Conservation (phyloP, 768 basidiomycete genomes). For the Rhodotorula babjevae region DNA sequence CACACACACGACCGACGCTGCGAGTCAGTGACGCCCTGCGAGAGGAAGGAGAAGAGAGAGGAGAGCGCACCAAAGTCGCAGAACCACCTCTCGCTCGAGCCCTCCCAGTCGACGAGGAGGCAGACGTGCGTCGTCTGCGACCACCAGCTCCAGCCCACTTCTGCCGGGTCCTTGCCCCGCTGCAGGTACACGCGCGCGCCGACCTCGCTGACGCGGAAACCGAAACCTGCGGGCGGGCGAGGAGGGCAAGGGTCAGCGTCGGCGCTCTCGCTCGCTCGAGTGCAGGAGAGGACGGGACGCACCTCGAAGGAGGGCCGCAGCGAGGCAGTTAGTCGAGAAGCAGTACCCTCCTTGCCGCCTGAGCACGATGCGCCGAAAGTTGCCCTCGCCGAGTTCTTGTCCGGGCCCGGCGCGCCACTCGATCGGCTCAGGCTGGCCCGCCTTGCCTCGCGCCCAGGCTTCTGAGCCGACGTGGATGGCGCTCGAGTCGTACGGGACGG, state of each 20-base stretch:
- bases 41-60: neutral
- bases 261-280: too few species aligned
- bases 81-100: neutral
- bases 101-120: constrained; percentile 24
- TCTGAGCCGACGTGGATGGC: constrained; percentile 12
- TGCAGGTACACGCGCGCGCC: constrained; percentile 24
- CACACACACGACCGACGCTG: rapidly evolving
- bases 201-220: constrained; percentile 23
- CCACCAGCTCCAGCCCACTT: constrained; percentile 15
- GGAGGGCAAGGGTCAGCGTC: neutral
- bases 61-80: constrained; percentile 13
- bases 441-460: constrained; percentile 5
- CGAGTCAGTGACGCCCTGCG: too few species aligned
- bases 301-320: constrained; percentile 17
- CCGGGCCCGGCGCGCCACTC: constrained; percentile 6
- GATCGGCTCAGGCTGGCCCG: neutral
- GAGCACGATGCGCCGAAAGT: constrained; percentile 21
- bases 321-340: constrained; percentile 9
- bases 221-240: constrained; percentile 7
- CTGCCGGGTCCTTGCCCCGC: constrained; percentile 18
- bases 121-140: constrained; percentile 16
- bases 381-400: constrained; percentile 15
- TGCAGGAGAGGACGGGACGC: neutral
- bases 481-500: constrained; percentile 24
- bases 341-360: constrained; percentile 20